Percentiles rank a stretch among this genome's conserved stretches.
Evolutionary conservation across 257 asterid species (phyloP).

Genomic region (Orobanche coerulescens): DNA sequence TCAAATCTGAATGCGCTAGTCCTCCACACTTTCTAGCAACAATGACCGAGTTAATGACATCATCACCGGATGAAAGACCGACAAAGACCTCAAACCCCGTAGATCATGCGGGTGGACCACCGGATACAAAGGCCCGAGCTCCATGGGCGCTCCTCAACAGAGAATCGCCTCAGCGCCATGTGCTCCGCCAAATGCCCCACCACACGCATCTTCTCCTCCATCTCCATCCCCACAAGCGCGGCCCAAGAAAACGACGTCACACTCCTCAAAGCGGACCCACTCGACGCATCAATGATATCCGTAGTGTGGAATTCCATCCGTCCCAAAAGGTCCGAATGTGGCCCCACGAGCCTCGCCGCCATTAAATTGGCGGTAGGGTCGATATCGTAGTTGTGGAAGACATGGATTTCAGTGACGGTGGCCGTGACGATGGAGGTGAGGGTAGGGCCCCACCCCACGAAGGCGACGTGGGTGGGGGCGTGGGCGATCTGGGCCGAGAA

Average conservation of each 20-base stretch:
- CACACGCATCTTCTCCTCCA: conserved; percentile 38
- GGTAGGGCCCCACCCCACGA: conserved; percentile 79
- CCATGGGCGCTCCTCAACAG: conserved; percentile 75
- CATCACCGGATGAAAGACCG: conserved; percentile 64
- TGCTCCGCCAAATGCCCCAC: conserved; percentile 38
- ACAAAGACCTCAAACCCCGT: conserved; percentile 56
- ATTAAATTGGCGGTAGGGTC: conserved; percentile 42
- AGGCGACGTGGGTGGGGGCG: conserved; percentile 34
- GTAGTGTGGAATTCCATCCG: conserved; percentile 46
- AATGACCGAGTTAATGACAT: conserved; percentile 65
- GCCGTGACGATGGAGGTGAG: conserved; percentile 61
- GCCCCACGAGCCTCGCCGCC: conserved; percentile 39
- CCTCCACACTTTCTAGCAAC: conserved; percentile 34
- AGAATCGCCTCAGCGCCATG: conserved; percentile 56
- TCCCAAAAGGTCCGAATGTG: conserved; percentile 38
- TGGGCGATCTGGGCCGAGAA: conserved; percentile 34
- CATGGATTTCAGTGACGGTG: conserved; percentile 36
- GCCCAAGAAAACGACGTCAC: conserved; percentile 74
- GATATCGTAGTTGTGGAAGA: conserved; percentile 62
- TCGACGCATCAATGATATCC: conserved; percentile 42
- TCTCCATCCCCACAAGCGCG: conserved; percentile 68
- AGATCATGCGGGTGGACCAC: conserved; percentile 50
- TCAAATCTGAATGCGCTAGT: neutral
- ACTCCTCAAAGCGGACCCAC: conserved; percentile 27
- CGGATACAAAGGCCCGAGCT: conserved; percentile 65